These are phyloP conservation scores for Magnusiomyces sp. DNA, from an alignment of 1,139 yeast species.

Conservation along the genomic window DNA sequence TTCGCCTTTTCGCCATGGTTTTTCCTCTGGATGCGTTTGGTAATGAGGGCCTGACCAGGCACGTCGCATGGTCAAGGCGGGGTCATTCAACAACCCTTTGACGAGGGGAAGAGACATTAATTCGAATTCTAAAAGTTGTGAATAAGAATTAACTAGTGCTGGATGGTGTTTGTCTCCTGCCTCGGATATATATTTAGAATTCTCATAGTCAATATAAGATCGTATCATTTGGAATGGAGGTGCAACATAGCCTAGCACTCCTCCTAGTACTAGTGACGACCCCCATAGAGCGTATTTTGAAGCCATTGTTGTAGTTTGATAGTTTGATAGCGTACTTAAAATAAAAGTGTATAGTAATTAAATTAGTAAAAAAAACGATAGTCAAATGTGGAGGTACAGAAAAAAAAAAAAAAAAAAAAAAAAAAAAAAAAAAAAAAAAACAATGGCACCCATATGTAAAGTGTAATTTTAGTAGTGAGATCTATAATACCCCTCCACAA, in stretches of 20 bases:
- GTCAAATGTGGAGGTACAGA: background rate
- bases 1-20: conserved; percentile 4
- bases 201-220: background rate
- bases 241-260: background rate
- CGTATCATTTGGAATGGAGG: conserved; percentile 3
- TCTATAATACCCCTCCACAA: too few relatives aligned
- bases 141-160: background rate
- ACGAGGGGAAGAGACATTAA: conserved; percentile 9
- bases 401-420: too few relatives aligned
- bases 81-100: conserved; percentile 5
- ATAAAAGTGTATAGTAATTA: background rate
- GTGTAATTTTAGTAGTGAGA: too few relatives aligned
- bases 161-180: background rate
- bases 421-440: background rate
- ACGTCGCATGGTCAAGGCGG: conserved; percentile 1
- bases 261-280: background rate
- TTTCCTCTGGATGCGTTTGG: background rate
- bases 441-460: too few relatives aligned
- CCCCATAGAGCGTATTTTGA: background rate
- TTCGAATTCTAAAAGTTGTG: conserved; percentile 8
- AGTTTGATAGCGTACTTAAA: background rate
- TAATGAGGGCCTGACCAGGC: conserved; percentile 10
- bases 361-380: background rate
- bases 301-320: too few relatives aligned
- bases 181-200: background rate